phyloP scores from a whole-genome alignment of 441 rosid genomes.

The Jatropha podagrica region DNA sequence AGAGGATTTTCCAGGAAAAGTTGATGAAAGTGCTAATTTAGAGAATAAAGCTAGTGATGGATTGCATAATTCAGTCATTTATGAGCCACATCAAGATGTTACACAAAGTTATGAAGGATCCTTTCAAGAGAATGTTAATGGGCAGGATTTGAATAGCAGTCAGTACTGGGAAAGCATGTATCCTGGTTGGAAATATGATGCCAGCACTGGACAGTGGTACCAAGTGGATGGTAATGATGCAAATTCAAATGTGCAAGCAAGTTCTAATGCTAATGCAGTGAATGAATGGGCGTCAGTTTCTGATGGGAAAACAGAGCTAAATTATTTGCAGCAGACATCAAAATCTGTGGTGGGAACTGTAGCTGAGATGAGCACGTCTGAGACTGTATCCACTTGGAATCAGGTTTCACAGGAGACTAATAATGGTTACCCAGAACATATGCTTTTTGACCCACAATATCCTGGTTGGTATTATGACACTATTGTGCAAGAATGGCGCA shows the following conservation, averaged over 20 bases:
- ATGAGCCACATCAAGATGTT: conserved; percentile 42
- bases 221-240: conserved; percentile 54
- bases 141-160: conserved; percentile 50
- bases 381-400: conserved; percentile 63
- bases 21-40: conserved; percentile 22
- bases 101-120: conserved; percentile 39
- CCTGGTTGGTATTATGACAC: conserved; percentile 96
- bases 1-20: conserved; percentile 39
- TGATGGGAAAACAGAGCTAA: conserved; percentile 47
- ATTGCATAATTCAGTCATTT: conserved; percentile 38
- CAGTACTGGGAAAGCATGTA: conserved; percentile 81
- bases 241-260: conserved; percentile 31
- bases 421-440: conserved; percentile 84
- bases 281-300: conserved; percentile 45
- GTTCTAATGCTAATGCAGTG: conserved; percentile 27
- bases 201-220: conserved; percentile 80
- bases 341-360: conserved; percentile 50
- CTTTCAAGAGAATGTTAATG: conserved; percentile 35
- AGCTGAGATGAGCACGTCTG: conserved; percentile 44
- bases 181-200: conserved; percentile 96
- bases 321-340: conserved; percentile 59
- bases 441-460: conserved; percentile 86
- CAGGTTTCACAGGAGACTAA: conserved; percentile 54
- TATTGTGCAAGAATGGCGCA: conserved; percentile 64
- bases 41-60: conserved; percentile 21